phyloP scores from a whole-genome alignment of 2,329 filamentous ascomycete species.

The Cercospora berteroae region DNA sequence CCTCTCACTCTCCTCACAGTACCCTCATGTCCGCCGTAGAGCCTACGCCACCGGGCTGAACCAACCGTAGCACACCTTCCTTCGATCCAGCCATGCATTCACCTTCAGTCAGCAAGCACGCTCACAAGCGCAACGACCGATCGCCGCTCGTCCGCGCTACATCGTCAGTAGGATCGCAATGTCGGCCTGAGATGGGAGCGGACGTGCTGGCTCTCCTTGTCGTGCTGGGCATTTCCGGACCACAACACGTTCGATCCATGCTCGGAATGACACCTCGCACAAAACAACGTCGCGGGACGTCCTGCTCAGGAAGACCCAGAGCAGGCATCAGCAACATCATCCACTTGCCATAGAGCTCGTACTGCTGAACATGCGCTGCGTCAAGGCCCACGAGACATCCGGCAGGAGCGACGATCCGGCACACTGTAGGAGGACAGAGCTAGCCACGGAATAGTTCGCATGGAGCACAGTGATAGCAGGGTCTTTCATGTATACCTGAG shows the following conservation, averaged over 20 bases:
- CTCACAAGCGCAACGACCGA: neutral
- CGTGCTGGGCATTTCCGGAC: neutral
- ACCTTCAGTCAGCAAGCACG: neutral
- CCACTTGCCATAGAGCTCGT: neutral
- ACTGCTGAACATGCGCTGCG: neutral
- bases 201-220: neutral
- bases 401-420: neutral
- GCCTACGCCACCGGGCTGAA: neutral
- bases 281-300: neutral
- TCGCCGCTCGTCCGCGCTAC: neutral
- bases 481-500: neutral
- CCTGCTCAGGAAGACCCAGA: neutral
- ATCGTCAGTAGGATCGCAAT: neutral
- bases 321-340: neutral
- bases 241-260: neutral
- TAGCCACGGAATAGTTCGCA: neutral
- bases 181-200: neutral
- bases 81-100: neutral
- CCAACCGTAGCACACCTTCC: neutral
- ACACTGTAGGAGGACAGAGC: neutral
- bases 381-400: neutral
- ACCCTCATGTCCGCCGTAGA: neutral
- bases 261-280: neutral
- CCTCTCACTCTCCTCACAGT: neutral
- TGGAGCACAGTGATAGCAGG: neutral